Base-by-base conservation (phyloP, 1,139 yeast species). In the Hanseniaspora gamundiae region DNA sequence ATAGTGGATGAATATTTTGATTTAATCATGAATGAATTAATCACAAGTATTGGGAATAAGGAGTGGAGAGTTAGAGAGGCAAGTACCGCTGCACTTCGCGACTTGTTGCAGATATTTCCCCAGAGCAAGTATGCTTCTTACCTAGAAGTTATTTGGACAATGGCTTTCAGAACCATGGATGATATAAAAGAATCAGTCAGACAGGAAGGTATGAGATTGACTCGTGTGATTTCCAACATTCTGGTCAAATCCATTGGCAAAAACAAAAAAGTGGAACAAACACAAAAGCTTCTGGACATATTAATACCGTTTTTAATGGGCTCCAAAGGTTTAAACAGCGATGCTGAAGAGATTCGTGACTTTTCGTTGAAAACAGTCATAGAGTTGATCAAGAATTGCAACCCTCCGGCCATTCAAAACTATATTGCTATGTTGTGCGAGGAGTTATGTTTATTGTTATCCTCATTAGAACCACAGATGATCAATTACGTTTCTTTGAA, bases 1-100 rank as follows among this genome's bases (percentile, higher is more conserved):
- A 71, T 80, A 0, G 66, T 87, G 8, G 61, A 66, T 7, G 66
- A 64, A 3, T 73, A 81, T 55, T 78, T 79, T 54, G 70, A 69
- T 11, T 63, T 63, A 2, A 86, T 91, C 43, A 58, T 84, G 44
- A 61, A 68, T 5, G 96, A 86, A 53, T 64, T 87, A 5, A 60
- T 87, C 43, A 60, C 59, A 7, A 75, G 87, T 19, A 80, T 87
- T 81, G 81, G 86, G 1, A 78, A 78, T 49, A 76, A 80, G 48
- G 96, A 91, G 61, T 91, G 97, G 97, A 72, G 97, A 54, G 86
- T 81, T 0, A 74, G 98, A 52, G 94, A 91, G 59, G 95, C 96
- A 0, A 79, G 94, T 60, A 70, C 93, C 0, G 61, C 76, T 2
- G 97, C 91, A 0, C 62, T 87, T 48, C 68, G 75, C 35, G 91